Evolutionary conservation across 108 stramenopile species (phyloP), one percentile per base, ranked within the genome.

Genomic region (Discostella pseudostelligera): DNA sequence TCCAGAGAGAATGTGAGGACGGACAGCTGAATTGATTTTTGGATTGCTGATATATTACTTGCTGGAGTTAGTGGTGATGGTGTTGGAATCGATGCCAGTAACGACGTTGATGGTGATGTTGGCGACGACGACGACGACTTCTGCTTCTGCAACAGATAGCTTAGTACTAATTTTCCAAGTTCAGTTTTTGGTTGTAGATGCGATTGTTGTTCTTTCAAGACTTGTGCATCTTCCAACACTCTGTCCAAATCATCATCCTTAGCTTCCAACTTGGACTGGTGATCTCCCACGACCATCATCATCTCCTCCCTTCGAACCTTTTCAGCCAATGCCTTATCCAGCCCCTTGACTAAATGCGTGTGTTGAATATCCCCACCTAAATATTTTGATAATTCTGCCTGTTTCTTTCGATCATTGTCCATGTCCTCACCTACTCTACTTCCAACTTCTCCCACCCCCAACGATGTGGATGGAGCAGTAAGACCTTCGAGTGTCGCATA

Each of bases 261-360:
- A 19, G 29, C 47, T 20, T 44, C 40, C 10, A 60, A 40, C 75
- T 12, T 8, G 0, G 50, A 10, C 8, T 51, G 12, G 12, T 51
- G 24, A 3, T 51, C 9, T 28, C 50, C 50, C 24, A 11, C 26
- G 8, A 0, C 50, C 24, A 51, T 26, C 9, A 59, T 26, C 26
- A 64, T 67, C 67, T 81, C 59, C 54, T 86, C 81, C 43, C 81
- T 46, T 61, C 87, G 53, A 19, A 88, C 79, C 67, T 94, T 90
- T 25, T 91, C 72, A 9, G 90, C 84, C 42, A 97, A 69, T 20
- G 93, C 86, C 37, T 75, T 60, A 83, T 97, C 95, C 55, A 96
- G 65, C 8, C 97, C 97, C 66, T 83, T 92, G 24, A 89, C 91
- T 21, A 90, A 56, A 85, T 94, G 93, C n/a, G 93, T 91, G 66